Conservation (phyloP, 2,329 filamentous ascomycete species). For the Aspergillus luchuensis region DNA sequence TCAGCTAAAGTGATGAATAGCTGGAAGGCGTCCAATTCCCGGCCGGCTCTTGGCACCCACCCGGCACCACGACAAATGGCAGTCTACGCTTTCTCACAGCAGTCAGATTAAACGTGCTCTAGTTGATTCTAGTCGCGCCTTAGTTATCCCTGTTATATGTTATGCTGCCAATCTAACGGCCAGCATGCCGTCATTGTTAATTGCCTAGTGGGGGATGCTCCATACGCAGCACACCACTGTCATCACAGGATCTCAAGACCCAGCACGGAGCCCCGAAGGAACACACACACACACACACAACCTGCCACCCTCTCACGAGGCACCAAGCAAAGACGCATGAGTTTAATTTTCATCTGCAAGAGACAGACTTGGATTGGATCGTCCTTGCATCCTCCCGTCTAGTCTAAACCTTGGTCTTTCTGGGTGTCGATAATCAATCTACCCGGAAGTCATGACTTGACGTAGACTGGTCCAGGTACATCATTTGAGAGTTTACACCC, state of each 20-base stretch:
- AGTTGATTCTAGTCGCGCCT: background rate
- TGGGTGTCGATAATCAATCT: background rate
- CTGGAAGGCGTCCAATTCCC: background rate
- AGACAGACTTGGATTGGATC: background rate
- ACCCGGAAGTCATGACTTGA: no score
- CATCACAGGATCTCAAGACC: no score
- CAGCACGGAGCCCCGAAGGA: background rate
- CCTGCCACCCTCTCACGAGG: background rate
- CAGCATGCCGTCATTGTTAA: background rate
- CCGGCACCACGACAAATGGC: no score
- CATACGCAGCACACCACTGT: no score
- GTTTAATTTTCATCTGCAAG: background rate
- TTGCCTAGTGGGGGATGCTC: no score
- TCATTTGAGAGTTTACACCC: no score
- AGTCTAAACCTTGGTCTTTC: no score
- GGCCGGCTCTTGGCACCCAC: background rate
- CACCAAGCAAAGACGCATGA: background rate
- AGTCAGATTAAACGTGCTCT: constrained; percentile 3
- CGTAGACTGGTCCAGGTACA: no score
- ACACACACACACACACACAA: background rate
- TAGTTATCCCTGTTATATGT: background rate
- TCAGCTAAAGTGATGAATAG: background rate
- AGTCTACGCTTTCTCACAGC: background rate
- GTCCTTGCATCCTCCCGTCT: constrained; percentile 1
- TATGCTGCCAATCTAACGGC: background rate